A percentile compares a stretch with the other conserved stretches of the same genome.
phyloP scores from a whole-genome alignment of 1,139 yeast species.

The Scheffersomyces titani region DNA sequence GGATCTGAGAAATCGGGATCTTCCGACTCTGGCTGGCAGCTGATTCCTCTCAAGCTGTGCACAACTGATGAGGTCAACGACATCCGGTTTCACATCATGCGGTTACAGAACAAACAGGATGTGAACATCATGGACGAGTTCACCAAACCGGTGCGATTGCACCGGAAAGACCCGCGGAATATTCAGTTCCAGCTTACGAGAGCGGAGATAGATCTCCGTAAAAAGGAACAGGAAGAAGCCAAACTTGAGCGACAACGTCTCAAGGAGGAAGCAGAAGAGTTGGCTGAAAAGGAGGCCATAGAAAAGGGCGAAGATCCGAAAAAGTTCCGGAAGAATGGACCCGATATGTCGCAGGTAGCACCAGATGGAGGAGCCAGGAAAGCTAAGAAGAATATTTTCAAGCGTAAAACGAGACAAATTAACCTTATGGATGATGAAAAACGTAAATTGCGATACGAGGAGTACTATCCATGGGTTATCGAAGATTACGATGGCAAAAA shows the following conservation, averaged over 20 bases:
- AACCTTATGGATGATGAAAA: conserved; percentile 79
- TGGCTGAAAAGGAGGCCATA: conserved; percentile 16
- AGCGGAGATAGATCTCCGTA: conserved; percentile 60
- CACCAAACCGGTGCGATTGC: conserved; percentile 80
- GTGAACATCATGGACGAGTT: conserved; percentile 75
- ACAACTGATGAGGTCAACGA: conserved; percentile 71
- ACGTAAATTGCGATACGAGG: conserved; percentile 85
- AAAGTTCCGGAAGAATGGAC: conserved; percentile 8
- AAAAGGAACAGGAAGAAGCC: conserved; percentile 46
- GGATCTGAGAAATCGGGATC: conserved; percentile 1
- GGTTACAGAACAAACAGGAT: conserved; percentile 71
- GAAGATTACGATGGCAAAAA: conserved; percentile 94
- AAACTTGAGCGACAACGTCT: conserved; percentile 26
- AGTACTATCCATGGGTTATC: conserved; percentile 96
- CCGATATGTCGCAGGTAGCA: conserved; percentile 72
- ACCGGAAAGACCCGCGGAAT: conserved; percentile 89
- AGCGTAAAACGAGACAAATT: conserved; percentile 83
- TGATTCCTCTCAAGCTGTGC: conserved; percentile 73
- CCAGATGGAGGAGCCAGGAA: conserved; percentile 93
- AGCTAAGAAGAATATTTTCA: conserved; percentile 60
- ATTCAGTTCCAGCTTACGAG: conserved; percentile 79
- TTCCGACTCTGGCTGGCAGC: conserved; percentile 48
- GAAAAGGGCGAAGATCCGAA: conserved; percentile 14
- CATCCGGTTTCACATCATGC: conserved; percentile 76
- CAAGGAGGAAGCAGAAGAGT: conserved; percentile 29